These are phyloP conservation scores for Kodamaea arcana DNA, from an alignment of 1,139 yeast genomes.

Conservation along the genomic window DNA sequence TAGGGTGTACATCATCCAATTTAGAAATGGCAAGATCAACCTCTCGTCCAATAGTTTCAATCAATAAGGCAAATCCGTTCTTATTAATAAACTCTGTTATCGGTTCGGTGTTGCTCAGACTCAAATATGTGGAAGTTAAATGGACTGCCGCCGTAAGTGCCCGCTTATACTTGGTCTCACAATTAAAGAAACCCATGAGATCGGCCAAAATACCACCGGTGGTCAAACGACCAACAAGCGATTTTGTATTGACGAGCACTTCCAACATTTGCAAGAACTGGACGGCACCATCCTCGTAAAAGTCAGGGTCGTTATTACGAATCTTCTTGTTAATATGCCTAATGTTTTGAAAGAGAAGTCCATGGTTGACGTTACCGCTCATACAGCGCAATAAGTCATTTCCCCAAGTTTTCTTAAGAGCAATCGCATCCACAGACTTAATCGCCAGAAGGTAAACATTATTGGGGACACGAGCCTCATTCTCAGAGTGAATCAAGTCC, in stretches of 20 bases:
- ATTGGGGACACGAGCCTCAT: constrained; percentile 47
- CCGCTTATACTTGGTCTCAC: constrained; percentile 49
- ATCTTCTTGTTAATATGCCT: constrained; percentile 55
- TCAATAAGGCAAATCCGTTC: constrained; percentile 62
- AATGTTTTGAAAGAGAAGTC: constrained; percentile 68
- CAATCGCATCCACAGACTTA: constrained; percentile 66
- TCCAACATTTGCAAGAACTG: constrained; percentile 57
- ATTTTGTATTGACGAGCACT: constrained; percentile 52
- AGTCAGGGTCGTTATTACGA: constrained; percentile 29
- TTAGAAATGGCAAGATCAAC: constrained; percentile 36
- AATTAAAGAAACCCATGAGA: constrained; percentile 56
- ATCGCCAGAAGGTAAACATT: constrained; percentile 58
- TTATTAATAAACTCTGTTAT: constrained; percentile 14
- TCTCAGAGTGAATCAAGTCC: constrained; percentile 58
- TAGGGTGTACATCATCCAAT: neutral
- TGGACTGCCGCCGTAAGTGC: constrained; percentile 66
- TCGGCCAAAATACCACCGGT: constrained; percentile 72
- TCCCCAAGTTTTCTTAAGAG: constrained; percentile 68
- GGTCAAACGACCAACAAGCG: constrained; percentile 41
- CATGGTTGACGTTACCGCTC: constrained; percentile 90
- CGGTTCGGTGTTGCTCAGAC: neutral
- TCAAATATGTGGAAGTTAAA: constrained; percentile 52
- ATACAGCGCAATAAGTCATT: constrained; percentile 75
- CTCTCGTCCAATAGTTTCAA: constrained; percentile 61
- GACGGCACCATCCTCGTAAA: constrained; percentile 46